phyloP scores from a whole-genome alignment of 306 rosid species.

The Lupinus albus region DNA sequence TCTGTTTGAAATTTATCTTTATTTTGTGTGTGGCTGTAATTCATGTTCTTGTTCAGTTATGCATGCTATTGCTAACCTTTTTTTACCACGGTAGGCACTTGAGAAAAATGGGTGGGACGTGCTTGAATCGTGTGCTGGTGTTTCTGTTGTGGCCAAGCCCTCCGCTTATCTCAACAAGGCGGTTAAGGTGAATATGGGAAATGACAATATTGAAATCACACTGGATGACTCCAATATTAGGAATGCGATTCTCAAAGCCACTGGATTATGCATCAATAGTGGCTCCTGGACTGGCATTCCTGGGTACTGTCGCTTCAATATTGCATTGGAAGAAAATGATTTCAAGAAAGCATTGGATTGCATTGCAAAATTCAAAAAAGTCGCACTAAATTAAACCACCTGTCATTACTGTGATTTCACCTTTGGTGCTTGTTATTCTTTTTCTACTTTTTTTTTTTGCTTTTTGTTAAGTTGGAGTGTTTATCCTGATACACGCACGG shows the following conservation, averaged over 20 bases:
- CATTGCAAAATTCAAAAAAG: constrained; percentile 58
- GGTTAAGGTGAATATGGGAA: constrained; percentile 49
- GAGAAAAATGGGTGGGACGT: constrained; percentile 89
- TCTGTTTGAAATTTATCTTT: constrained; percentile 8
- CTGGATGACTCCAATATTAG: constrained; percentile 75
- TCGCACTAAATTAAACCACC: constrained; percentile 41
- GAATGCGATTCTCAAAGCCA: constrained; percentile 65
- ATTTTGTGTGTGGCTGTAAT: constrained; percentile 7
- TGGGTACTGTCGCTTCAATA: constrained; percentile 85
- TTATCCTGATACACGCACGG: constrained; percentile 20
- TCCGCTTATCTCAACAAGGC: constrained; percentile 70
- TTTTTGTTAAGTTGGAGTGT: neutral
- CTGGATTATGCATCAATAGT: constrained; percentile 91
- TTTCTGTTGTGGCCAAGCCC: constrained; percentile 91
- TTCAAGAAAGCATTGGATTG: constrained; percentile 81
- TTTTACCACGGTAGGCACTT: constrained; percentile 56
- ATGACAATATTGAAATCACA: constrained; percentile 47
- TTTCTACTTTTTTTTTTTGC: neutral
- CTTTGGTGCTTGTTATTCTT: constrained; percentile 13
- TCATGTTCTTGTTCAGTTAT: neutral
- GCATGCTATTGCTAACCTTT: constrained; percentile 21
- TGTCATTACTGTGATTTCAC: neutral
- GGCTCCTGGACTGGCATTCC: constrained; percentile 96
- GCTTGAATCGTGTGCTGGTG: constrained; percentile 71
- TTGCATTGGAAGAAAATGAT: constrained; percentile 79